A percentile compares a stretch with the other conserved stretches of the same genome.
Evolutionary conservation across 441 rosid genomes (phyloP).

Genomic region (Pelargonium australe): DNA sequence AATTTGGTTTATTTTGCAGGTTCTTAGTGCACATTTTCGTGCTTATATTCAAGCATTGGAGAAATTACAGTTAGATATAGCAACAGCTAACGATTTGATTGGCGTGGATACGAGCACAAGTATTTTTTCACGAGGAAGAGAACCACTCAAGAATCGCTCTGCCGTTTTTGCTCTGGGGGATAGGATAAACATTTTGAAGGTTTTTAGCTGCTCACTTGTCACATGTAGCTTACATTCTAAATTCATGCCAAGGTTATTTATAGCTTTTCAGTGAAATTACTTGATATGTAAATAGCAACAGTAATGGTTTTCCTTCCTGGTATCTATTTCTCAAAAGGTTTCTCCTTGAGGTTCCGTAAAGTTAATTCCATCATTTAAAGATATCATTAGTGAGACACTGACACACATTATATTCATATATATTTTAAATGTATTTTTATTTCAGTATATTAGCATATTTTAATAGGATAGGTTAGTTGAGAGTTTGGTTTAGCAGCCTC

Average conservation of each 20-base stretch:
- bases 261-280: not conserved
- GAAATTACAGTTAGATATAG: conserved; percentile 95
- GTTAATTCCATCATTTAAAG: not conserved
- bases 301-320: not conserved
- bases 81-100: conserved; percentile 84
- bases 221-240: not conserved
- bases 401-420: not conserved
- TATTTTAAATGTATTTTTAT: not conserved
- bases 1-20: conserved; percentile 45
- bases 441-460: not conserved
- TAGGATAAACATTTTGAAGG: conserved; percentile 87
- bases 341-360: not conserved
- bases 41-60: conserved; percentile 97
- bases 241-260: not conserved
- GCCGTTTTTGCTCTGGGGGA: conserved; percentile 96
- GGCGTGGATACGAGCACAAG: conserved; percentile 89
- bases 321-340: not conserved
- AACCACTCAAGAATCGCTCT: conserved; percentile 87
- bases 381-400: not conserved
- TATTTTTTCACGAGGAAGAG: conserved; percentile 81
- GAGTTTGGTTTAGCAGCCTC: not conserved
- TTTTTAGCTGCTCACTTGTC: conserved; percentile 21
- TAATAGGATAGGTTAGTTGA: not conserved
- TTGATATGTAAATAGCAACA: not conserved
- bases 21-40: conserved; percentile 95